phyloP scores from a whole-genome alignment of 495 filamentous ascomycete genomes.

The Trichocladium uniseriatum region DNA sequence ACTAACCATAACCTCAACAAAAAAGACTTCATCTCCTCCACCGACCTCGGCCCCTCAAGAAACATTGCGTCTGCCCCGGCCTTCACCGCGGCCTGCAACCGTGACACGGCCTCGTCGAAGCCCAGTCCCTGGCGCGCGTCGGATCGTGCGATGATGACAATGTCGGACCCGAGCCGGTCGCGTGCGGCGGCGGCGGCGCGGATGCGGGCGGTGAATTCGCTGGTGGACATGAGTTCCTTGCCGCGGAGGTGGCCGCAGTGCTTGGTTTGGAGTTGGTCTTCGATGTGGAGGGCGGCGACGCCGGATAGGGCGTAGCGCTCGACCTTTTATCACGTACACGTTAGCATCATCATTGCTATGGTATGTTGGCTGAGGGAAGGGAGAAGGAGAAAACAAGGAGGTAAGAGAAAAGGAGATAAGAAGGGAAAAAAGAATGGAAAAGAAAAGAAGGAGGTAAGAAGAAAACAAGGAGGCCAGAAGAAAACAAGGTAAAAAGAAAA shows the following conservation, averaged over 20 bases:
- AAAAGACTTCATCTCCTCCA: conserved; percentile 33
- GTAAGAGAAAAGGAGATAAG: too few relatives aligned
- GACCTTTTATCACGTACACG: too few relatives aligned
- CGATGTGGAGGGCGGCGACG: conserved; percentile 63
- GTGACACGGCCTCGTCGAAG: conserved; percentile 49
- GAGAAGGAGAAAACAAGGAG: too few relatives aligned
- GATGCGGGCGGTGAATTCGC: conserved; percentile 49
- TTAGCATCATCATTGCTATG: too few relatives aligned
- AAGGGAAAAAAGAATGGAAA: too few relatives aligned
- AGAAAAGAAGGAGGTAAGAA: too few relatives aligned
- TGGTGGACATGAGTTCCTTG: conserved; percentile 49
- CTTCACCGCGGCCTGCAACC: conserved; percentile 47
- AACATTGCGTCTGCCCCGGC: conserved; percentile 57
- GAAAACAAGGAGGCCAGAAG: too few relatives aligned
- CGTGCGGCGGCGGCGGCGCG: conserved; percentile 31
- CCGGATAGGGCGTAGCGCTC: conserved; percentile 55
- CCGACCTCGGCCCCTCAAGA: conserved; percentile 52
- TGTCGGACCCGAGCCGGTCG: conserved; percentile 39
- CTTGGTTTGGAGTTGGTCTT: conserved; percentile 61
- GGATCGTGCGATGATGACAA: conserved; percentile 61
- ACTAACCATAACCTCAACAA: conserved; percentile 5
- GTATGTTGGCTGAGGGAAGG: neutral
- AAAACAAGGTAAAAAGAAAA: too few relatives aligned
- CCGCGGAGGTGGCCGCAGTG: conserved; percentile 54
- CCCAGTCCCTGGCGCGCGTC: conserved; percentile 56